Evolutionary conservation across 306 rosid species (phyloP).

Genomic region (Prunus mume): DNA sequence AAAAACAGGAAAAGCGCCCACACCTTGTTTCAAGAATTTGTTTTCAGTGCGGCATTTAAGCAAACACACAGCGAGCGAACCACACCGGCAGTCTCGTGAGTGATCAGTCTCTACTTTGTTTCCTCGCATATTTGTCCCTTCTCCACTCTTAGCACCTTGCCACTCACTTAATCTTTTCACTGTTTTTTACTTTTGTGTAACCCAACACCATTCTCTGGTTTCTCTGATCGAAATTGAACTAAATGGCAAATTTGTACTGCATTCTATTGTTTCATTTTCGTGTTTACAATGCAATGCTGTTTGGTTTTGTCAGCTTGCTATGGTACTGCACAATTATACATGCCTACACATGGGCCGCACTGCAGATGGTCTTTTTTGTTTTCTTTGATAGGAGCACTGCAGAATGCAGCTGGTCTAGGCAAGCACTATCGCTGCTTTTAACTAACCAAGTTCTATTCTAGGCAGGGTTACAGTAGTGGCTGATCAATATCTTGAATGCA

Average conservation of each 20-base stretch:
- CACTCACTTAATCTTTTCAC: background rate
- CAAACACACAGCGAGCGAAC: constrained; percentile 7
- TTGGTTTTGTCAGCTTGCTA: background rate
- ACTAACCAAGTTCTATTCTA: background rate
- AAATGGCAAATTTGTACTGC: background rate
- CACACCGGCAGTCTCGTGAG: constrained; percentile 17
- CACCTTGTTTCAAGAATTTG: background rate
- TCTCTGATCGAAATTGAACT: background rate
- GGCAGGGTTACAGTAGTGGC: background rate
- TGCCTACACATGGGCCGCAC: too few species aligned
- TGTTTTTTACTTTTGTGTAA: background rate
- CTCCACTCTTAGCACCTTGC: background rate
- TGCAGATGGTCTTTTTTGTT: background rate
- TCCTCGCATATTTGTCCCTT: background rate
- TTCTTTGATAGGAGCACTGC: background rate
- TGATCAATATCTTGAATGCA: background rate
- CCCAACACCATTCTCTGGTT: background rate
- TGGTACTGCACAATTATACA: background rate
- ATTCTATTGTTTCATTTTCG: background rate
- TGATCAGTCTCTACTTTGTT: background rate
- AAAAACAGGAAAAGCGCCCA: background rate
- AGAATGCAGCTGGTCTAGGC: too few species aligned
- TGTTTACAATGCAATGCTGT: background rate
- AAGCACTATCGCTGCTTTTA: background rate
- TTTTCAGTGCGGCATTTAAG: constrained; percentile 1